Evolutionary conservation across 1,284 basidiomycete genomes (phyloP), one percentile per base, ranked within the genome.

Genomic region (Tetrapyrgos nigripes): DNA sequence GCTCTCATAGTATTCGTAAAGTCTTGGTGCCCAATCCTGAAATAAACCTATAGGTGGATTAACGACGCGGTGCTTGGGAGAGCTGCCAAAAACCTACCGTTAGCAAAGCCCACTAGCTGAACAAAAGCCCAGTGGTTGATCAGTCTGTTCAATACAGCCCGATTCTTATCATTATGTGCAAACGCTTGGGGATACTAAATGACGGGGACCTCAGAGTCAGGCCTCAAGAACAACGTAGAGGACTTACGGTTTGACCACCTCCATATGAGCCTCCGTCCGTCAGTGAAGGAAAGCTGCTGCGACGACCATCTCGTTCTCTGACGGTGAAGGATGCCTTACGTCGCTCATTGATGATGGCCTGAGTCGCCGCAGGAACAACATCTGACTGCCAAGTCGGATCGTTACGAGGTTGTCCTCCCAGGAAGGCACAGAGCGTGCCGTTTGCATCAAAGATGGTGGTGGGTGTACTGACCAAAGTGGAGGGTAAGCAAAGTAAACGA

Each of bases 231-330:
- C 13, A 26, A 17, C 33, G 5, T 17, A 24, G 3, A 28, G 28
- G 37, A 47, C 55, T 51, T 45, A 45, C 55, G 24, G 28, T 37
- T n/a, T 44, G 37, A 4, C 59, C 55, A 10, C 55, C 50, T 21
- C 59, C 59, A 9, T 35, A 57, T 1, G 55, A 57, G 17, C 45
- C 48, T 27, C 59, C 55, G 17, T 45, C 35, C 28, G 49, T 48
- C 8, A 53, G 27, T 3, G 59, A 37, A 37, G 50, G 49, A 21
- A 47, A 53, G 17, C 17, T n/a, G 4, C 55, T 55, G 1, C 59
- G 50, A 4, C 45, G 27, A 37, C 59, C 46, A 2, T 29, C 13
- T 3, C 19, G 11, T 9, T 29, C 24, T 17, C 44, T 43, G n/a
- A 3, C 37, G 17, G 46, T 50, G 21, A 50, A 50, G 14, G 11